Base-by-base conservation (phyloP, 2,329 filamentous ascomycete genomes). In the Tolypocladium pustulatum region DNA sequence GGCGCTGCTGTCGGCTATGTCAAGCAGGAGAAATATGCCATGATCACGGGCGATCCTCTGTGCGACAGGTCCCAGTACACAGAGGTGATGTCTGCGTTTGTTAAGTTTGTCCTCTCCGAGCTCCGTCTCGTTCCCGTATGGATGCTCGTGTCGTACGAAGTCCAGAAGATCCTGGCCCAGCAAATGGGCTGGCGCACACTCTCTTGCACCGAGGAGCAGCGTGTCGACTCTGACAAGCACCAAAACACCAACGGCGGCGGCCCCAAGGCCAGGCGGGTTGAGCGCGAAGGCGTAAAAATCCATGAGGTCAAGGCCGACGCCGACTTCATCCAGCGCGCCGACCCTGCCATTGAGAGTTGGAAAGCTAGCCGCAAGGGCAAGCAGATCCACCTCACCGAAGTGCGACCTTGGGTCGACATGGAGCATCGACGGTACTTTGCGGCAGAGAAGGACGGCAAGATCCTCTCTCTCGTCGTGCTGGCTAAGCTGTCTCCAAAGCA, bases 301-400 rank as follows among this genome's bases (percentile, higher is more conserved):
- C 81, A 85, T 64, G 87, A 91, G 63, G 79, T 91, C 41, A 81
- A 82, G 37, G 75, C 84, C n/a, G 87, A 88, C 43, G 80, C 87
- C 0, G 87, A 91, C 1, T 76, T 94, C 59, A 84, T 85, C 61
- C 72, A 80, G 56, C 87, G 88, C 64, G 82, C 88, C 59, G 86
- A 96, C 69, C 79, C 81, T 61, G 83, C 88, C 40, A 87, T 97
- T 58, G 75, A 84, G 60, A 87, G 90, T 60, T 97, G 92, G 92
- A 84, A 92, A 67, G 76, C 80, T 57, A 83, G 82, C 69, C 88
- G 92, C 66, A 92, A 91, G 75, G 91, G 91, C 64, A 82, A 78
- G 61, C 92, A 97, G 72, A 88, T 96, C 36, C 92, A 97, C 72
- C 78, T 97, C 57, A 96, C 92, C 4, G 89, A 96, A 69, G 90